Conservation (phyloP, 805 yeast genomes). For the Millerago galiae region DNA sequence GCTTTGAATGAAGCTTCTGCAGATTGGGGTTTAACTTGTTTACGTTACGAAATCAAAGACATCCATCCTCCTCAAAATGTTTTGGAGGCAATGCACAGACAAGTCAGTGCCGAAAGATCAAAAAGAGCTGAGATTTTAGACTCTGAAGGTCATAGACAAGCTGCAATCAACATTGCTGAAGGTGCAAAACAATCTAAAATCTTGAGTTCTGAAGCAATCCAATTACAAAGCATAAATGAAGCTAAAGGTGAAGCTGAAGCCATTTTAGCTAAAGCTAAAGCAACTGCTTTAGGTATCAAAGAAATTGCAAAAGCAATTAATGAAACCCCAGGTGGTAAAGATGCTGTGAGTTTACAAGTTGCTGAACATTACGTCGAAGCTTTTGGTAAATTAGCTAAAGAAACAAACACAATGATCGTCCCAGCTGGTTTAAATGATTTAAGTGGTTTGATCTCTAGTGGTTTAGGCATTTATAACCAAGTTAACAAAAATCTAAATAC, state of each 20-base stretch:
- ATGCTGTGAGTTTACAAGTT: slow-evolving; percentile 72
- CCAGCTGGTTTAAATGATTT: slow-evolving; percentile 74
- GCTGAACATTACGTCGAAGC: slow-evolving; percentile 83
- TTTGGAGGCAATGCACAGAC: slow-evolving; percentile 86
- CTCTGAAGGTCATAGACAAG: slow-evolving; percentile 76
- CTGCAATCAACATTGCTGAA: slow-evolving; percentile 77
- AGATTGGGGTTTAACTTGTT: slow-evolving; percentile 81
- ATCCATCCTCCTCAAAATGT: slow-evolving; percentile 84
- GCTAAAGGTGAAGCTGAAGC: slow-evolving; percentile 77
- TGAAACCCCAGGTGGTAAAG: slow-evolving; percentile 62
- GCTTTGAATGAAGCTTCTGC: slow-evolving; percentile 79
- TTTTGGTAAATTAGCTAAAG: slow-evolving; percentile 77
- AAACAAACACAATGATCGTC: slow-evolving; percentile 67
- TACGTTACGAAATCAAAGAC: slow-evolving; percentile 82
- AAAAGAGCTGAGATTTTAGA: slow-evolving; percentile 85
- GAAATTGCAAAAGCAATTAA: slow-evolving; percentile 61
- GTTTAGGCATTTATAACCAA: slow-evolving; percentile 63
- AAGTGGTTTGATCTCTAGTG: slow-evolving; percentile 69
- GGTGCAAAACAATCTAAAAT: slow-evolving; percentile 69
- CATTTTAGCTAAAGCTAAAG: slow-evolving; percentile 56
- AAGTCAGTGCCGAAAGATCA: slow-evolving; percentile 80
- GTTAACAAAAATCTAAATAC: slow-evolving; percentile 27
- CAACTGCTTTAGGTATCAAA: slow-evolving; percentile 66
- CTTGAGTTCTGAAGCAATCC: slow-evolving; percentile 68
- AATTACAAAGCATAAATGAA: slow-evolving; percentile 53